Evolutionary conservation across 1,139 yeast genomes (phyloP), one percentile per base, ranked within the genome.

Genomic region (Candida freyschussii): DNA sequence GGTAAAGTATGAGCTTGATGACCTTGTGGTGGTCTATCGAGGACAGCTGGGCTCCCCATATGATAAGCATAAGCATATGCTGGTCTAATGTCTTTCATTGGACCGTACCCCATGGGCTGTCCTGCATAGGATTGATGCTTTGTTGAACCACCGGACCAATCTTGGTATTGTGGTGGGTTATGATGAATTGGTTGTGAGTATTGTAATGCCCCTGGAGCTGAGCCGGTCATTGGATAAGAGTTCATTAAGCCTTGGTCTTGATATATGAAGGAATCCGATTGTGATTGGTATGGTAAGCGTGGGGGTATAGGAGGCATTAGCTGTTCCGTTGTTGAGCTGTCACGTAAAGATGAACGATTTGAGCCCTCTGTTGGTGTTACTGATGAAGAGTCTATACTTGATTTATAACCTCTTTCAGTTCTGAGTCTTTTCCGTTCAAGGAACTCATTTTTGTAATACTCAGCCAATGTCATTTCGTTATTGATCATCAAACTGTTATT

Each of bases 381-480:
- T 24, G 21, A 2, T 37, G 36, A 7, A 28, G 32, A 13, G 30
- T 15, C 5, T 19, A n/a, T 15, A 22, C 17, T 18, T 26, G 29
- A 24, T 25, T 39, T 44, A 21, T 36, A 41, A n/a, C 42, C 45
- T 11, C 43, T 23, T 8, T 45, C 49, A 2, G 41, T 34, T 35
- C 48, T 41, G 15, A 46, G 23, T 29, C 43, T 47, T 29, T 47
- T 49, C 21, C 50, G 41, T 27, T 48, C 50, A 17, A 49, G 21
- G 21, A 41, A 48, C 27, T 50, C 54, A 11, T 48, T 44, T 36
- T 45, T 48, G 27, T 50, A 50, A 30, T 44, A 48, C 34, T 50
- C 54, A 11, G 47, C 40, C 14, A 50, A 26, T 5, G 53, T 43
- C 3, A 45, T 39, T 6, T 37, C 33, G 6, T 33, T 29, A 25